Evolutionary conservation across 1,284 basidiomycete species (phyloP).

Genomic region (Acaromyces ingoldii): DNA sequence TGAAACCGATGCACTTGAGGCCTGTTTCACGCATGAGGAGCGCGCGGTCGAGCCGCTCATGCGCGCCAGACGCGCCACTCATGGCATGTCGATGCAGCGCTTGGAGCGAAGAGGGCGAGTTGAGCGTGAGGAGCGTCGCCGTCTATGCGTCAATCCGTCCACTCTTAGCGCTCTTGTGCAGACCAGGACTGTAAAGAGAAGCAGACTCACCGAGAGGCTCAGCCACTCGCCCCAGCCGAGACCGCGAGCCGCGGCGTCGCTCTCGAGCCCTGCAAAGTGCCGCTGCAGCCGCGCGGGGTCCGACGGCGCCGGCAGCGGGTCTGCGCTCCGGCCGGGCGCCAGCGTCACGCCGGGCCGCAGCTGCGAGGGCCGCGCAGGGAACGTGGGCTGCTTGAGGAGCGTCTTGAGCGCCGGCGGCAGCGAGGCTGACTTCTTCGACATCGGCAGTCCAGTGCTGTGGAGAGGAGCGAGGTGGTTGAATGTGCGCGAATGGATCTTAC

Average conservation of each 20-base stretch:
- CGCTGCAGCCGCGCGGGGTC: conserved; percentile 57
- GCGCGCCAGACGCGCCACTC: too few relatives aligned
- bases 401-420: conserved; percentile 61
- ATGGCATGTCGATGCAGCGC: conserved; percentile 62
- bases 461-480: too few relatives aligned
- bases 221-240: conserved; percentile 72
- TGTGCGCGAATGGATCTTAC: too few relatives aligned
- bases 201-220: conserved; percentile 64
- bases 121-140: conserved; percentile 74
- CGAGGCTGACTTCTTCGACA: conserved; percentile 37
- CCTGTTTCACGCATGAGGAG: conserved; percentile 87
- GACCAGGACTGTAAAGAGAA: conserved; percentile 3
- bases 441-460: too few relatives aligned
- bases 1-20: conserved; percentile 86
- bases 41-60: conserved; percentile 61
- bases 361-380: conserved; percentile 62
- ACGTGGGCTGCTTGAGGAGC: conserved; percentile 66
- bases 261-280: conserved; percentile 61
- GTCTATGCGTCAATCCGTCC: conserved; percentile 56
- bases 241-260: conserved; percentile 62
- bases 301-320: conserved; percentile 62
- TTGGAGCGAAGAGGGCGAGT: conserved; percentile 72
- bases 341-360: conserved; percentile 38
- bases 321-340: conserved; percentile 55
- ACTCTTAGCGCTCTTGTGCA: conserved; percentile 7